Conservation (phyloP, 2,329 filamentous ascomycete genomes). For the Thelonectria rubi region DNA sequence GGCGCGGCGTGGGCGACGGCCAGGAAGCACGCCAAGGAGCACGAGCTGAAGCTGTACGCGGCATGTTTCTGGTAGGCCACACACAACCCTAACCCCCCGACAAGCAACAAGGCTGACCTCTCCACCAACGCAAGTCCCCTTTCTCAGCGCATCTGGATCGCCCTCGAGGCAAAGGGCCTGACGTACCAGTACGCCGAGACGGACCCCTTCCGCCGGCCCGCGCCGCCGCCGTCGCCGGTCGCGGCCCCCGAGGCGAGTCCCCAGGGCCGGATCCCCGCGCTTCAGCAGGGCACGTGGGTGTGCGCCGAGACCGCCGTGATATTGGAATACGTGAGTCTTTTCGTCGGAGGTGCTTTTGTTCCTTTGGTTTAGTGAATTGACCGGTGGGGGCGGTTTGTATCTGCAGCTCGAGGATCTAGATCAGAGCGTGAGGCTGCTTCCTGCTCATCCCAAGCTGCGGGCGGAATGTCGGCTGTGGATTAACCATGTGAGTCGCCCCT, state of each 20-base stretch:
- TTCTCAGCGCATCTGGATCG: constrained; percentile 89
- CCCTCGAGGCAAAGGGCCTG: constrained; percentile 80
- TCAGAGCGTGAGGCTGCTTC: constrained; percentile 68
- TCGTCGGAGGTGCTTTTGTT: no score
- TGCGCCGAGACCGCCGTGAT: constrained; percentile 84
- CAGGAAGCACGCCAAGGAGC: constrained; percentile 74
- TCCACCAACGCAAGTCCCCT: constrained; percentile 67
- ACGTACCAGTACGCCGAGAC: constrained; percentile 88
- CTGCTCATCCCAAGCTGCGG: constrained; percentile 69
- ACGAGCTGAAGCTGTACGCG: constrained; percentile 79
- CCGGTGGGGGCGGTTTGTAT: no score
- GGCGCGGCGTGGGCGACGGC: constrained; percentile 75
- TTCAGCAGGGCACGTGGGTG: constrained; percentile 82
- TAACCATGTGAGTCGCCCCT: constrained; percentile 70
- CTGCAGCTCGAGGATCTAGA: constrained; percentile 79
- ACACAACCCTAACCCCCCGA: background rate
- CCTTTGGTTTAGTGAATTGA: no score
- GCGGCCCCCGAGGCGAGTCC: constrained; percentile 77
- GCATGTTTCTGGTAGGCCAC: constrained; percentile 78
- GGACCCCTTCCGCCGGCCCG: constrained; percentile 78
- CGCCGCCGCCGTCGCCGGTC: constrained; percentile 46
- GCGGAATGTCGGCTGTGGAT: constrained; percentile 83
- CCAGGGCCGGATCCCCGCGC: constrained; percentile 77
- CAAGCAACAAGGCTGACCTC: constrained; percentile 2
- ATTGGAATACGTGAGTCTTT: constrained; percentile 77